Base-by-base conservation (phyloP, 2,329 filamentous ascomycete species). In the Pleurostoma richardsiae region DNA sequence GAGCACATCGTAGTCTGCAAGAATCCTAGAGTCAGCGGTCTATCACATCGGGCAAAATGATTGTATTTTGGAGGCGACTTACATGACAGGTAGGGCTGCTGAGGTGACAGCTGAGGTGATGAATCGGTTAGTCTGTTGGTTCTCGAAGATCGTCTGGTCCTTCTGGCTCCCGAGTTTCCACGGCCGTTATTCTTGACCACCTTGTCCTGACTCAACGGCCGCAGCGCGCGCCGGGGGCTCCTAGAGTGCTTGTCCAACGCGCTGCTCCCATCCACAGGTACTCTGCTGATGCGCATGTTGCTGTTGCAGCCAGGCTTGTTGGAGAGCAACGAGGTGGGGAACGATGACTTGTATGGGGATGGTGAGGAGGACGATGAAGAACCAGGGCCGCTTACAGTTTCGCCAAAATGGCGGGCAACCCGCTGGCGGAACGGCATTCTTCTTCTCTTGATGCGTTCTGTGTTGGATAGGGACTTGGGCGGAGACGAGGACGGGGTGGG, bases 321-420 rank as follows among this genome's bases (percentile, higher is more conserved):
- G 40, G 44, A 39, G 40, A 28, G 27, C 10, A 39, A n/a, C 19
- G 42, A 50, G 42, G 42, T 47, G 40, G 48, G 30, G 40, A 44
- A 19, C 19, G 19, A 19, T 19, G 19, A 19, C 19, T 19, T 19
- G 46, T 40, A 44, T 48, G 47, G 51, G 49, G 27, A 44, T 52
- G 47, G 51, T 30, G 51, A 52, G 48, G 48, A 46, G 50, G 49
- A 60, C 49, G 41, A 19, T 19, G 19, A 19, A 40, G 49, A 52
- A 43, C 51, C 50, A 41, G 50, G 50, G 31, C 41, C 40, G 52
- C 69, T 58, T 66, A 73, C 69, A 53, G 70, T 66, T 54, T 74
- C 71, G 58, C 71, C 71, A 50, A 74, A 70, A 43, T 70, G 70
- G 59, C 71, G 71, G 44, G 70, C 70, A 61, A 74, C 67, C 29